Percentiles rank a stretch among this genome's conserved stretches.
phyloP scores from a whole-genome alignment of 176 grass and related monocot species.

The Alloteropsis semialata region DNA sequence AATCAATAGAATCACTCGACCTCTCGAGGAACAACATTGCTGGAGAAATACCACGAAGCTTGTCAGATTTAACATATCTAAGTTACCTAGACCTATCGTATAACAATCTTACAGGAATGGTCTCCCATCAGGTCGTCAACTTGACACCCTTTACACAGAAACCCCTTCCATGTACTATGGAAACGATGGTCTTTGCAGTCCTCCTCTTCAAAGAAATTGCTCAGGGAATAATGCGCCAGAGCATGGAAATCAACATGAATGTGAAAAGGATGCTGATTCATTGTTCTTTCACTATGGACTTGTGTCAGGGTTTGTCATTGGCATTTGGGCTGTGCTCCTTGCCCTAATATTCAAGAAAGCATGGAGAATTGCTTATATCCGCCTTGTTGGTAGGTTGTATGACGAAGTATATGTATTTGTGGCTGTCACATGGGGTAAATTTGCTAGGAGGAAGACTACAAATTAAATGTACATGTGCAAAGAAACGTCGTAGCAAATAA shows the following conservation, averaged over 20 bases:
- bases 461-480: too few species aligned
- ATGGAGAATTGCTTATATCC: constrained; percentile 28
- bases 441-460: background rate
- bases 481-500: too few species aligned
- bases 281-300: background rate
- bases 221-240: background rate
- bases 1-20: constrained; percentile 46
- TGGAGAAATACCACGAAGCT: constrained; percentile 8
- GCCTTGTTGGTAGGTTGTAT: background rate
- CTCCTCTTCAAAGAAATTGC: constrained; percentile 15
- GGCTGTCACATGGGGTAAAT: background rate
- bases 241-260: too few species aligned
- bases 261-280: background rate
- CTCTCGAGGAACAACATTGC: constrained; percentile 30
- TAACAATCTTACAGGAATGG: constrained; percentile 35
- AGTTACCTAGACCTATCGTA: constrained; percentile 32
- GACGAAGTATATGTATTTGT: background rate
- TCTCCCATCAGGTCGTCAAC: constrained; percentile 34
- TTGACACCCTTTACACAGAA: constrained; percentile 28
- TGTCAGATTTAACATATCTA: constrained; percentile 21
- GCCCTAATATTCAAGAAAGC: constrained; percentile 13
- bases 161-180: constrained; percentile 25
- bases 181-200: constrained; percentile 27
- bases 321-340: constrained; percentile 25
- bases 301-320: constrained; percentile 3